Percentiles rank a stretch among this genome's conserved stretches.
These are phyloP conservation scores for Zygoascus meyerae DNA, from an alignment of 1,139 yeast genomes.

Conservation along the genomic window DNA sequence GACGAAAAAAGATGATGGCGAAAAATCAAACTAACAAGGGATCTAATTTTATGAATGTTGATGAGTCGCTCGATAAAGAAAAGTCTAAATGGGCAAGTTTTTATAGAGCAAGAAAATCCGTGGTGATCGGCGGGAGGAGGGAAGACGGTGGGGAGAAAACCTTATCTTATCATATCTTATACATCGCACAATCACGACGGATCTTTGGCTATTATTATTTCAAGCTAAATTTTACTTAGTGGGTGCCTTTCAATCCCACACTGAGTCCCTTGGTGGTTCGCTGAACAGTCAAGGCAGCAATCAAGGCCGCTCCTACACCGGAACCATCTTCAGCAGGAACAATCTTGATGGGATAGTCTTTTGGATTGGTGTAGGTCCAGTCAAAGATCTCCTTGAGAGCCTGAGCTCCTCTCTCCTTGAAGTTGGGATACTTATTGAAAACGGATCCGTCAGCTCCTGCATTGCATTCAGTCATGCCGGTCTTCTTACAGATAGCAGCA, in stretches of 20 bases:
- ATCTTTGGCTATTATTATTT: too few relatives aligned
- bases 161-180: too few relatives aligned
- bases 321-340: slow-evolving; percentile 97
- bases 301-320: slow-evolving; percentile 97
- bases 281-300: slow-evolving; percentile 86
- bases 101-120: too few relatives aligned
- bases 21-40: too few relatives aligned
- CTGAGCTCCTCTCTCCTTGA: slow-evolving; percentile 81
- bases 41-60: too few relatives aligned
- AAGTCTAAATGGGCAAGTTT: too few relatives aligned
- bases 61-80: too few relatives aligned
- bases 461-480: slow-evolving; percentile 69
- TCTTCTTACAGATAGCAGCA: slow-evolving; percentile 89
- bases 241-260: slow-evolving; percentile 49
- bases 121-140: too few relatives aligned
- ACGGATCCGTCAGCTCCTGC: slow-evolving; percentile 98
- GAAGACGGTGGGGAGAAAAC: too few relatives aligned
- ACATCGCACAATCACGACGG: too few relatives aligned
- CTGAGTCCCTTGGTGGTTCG: slow-evolving; percentile 67
- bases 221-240: too few relatives aligned
- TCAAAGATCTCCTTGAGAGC: slow-evolving; percentile 86
- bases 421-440: slow-evolving; percentile 85
- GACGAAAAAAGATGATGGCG: too few relatives aligned
- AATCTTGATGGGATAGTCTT: slow-evolving; percentile 70
- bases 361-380: slow-evolving; percentile 51